These are phyloP conservation scores for Trichophyton benhamiae DNA, from an alignment of 2,329 filamentous ascomycete species.

Conservation along the genomic window DNA sequence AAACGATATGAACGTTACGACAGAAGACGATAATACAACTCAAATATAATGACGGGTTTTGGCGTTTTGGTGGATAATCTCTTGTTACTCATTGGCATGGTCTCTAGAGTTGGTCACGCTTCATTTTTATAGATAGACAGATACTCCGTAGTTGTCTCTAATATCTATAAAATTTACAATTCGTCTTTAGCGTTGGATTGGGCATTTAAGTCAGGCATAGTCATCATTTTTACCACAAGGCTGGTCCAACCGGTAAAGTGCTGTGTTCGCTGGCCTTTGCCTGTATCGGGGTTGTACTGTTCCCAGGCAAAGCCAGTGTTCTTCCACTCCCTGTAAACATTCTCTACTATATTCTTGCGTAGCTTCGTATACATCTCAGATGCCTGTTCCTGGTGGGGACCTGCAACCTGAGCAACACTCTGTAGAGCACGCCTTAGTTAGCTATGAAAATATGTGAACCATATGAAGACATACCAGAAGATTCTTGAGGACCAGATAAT, in stretches of 20 bases:
- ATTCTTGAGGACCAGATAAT: slow-evolving; percentile 72
- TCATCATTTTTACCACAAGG: slow-evolving; percentile 93
- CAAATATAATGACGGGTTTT: background rate
- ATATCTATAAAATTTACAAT: slow-evolving; percentile 25
- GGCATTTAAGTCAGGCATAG: slow-evolving; percentile 59
- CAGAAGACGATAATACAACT: background rate
- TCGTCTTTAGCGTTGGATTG: slow-evolving; percentile 34
- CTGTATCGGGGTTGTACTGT: slow-evolving; percentile 91
- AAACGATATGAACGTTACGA: background rate
- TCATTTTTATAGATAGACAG: slow-evolving; percentile 11
- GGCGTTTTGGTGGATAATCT: background rate
- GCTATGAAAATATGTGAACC: background rate
- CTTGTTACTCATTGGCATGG: background rate
- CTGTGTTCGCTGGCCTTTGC: slow-evolving; percentile 85
- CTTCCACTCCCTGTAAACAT: slow-evolving; percentile 76
- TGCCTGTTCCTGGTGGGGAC: slow-evolving; percentile 58
- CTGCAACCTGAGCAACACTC: slow-evolving; percentile 51
- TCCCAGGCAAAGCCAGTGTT: slow-evolving; percentile 96
- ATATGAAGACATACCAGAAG: slow-evolving; percentile 53
- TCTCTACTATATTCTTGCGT: slow-evolving; percentile 74
- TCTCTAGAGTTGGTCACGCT: slow-evolving; percentile 5
- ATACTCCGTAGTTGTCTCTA: background rate
- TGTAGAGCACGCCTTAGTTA: slow-evolving; percentile 21
- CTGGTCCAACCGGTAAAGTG: slow-evolving; percentile 99
- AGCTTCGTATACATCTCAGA: slow-evolving; percentile 62